Percentiles rank a stretch among this genome's conserved stretches.
phyloP scores from a whole-genome alignment of 768 basidiomycete species.

The Sutorius australiensis region DNA sequence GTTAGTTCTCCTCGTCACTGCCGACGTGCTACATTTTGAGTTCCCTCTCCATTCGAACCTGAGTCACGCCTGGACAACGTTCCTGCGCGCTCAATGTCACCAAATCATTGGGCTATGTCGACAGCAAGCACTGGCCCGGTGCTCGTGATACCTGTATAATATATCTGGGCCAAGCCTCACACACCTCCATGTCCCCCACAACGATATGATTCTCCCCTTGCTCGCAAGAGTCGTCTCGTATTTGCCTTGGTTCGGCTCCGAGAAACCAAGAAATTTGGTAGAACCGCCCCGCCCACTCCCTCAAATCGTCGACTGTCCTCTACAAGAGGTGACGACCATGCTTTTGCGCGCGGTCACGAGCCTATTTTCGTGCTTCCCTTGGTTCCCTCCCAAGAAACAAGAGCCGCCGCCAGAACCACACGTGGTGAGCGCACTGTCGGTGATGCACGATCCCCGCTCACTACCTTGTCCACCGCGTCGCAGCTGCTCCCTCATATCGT shows the following conservation, averaged over 20 bases:
- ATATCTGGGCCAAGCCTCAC: conserved; percentile 3
- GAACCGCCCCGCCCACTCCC: no score
- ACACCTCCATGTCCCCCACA: no score
- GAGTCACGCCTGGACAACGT: no score
- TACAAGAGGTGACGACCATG: no score
- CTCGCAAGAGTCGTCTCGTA: no score
- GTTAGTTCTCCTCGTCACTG: not conserved
- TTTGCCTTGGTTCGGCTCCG: no score
- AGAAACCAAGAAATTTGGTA: no score
- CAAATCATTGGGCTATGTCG: not conserved
- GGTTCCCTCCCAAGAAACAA: not conserved
- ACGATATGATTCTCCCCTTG: no score
- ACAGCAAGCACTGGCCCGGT: not conserved
- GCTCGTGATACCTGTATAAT: not conserved
- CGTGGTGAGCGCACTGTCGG: not conserved
- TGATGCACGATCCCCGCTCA: not conserved
- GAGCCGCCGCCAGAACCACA: not conserved
- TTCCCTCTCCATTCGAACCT: not conserved
- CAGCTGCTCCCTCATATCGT: conserved; percentile 7
- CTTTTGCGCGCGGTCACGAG: not conserved
- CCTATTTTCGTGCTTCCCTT: not conserved
- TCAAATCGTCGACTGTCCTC: no score
- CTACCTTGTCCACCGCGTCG: not conserved
- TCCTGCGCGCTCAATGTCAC: not conserved
- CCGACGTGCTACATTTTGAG: not conserved